phyloP scores from a whole-genome alignment of 495 filamentous ascomycete species.

The Penicillium maclennaniae region DNA sequence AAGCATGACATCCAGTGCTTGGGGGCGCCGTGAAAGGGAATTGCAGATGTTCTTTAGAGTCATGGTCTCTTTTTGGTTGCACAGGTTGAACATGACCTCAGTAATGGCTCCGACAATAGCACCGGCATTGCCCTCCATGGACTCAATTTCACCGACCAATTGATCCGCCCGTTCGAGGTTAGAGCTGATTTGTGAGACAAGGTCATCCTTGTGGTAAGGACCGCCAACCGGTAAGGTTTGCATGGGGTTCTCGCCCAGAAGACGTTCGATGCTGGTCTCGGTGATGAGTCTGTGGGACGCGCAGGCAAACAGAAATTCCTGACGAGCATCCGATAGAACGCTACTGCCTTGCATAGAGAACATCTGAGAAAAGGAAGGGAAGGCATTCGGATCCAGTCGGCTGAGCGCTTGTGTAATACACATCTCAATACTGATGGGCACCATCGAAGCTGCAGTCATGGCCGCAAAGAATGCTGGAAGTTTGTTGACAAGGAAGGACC shows the following conservation, averaged over 20 bases:
- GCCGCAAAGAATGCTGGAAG: slow-evolving; percentile 72
- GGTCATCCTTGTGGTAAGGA: slow-evolving; percentile 68
- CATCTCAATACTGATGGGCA: slow-evolving; percentile 64
- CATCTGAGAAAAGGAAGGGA: slow-evolving; percentile 75
- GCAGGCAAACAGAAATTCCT: slow-evolving; percentile 91
- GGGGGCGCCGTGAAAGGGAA: slow-evolving; percentile 70
- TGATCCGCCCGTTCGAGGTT: slow-evolving; percentile 70
- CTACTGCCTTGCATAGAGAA: slow-evolving; percentile 73
- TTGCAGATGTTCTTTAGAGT: slow-evolving; percentile 81
- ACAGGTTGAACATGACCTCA: slow-evolving; percentile 76
- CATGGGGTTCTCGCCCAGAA: slow-evolving; percentile 84
- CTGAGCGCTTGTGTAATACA: slow-evolving; percentile 77
- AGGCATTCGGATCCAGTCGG: slow-evolving; percentile 72
- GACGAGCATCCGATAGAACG: slow-evolving; percentile 75
- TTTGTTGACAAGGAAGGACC: slow-evolving; percentile 92
- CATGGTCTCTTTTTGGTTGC: slow-evolving; percentile 84
- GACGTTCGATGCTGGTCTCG: slow-evolving; percentile 69
- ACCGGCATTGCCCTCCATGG: slow-evolving; percentile 92
- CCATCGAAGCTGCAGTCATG: slow-evolving; percentile 57
- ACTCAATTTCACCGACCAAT: slow-evolving; percentile 75
- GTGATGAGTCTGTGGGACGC: slow-evolving; percentile 78
- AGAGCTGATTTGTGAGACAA: slow-evolving; percentile 68
- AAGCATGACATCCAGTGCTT: slow-evolving; percentile 77
- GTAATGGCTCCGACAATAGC: slow-evolving; percentile 79
- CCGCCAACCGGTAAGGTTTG: slow-evolving; percentile 72